Evolutionary conservation across 108 stramenopile genomes (phyloP).

Genomic region (Fragilaria crotonensis): DNA sequence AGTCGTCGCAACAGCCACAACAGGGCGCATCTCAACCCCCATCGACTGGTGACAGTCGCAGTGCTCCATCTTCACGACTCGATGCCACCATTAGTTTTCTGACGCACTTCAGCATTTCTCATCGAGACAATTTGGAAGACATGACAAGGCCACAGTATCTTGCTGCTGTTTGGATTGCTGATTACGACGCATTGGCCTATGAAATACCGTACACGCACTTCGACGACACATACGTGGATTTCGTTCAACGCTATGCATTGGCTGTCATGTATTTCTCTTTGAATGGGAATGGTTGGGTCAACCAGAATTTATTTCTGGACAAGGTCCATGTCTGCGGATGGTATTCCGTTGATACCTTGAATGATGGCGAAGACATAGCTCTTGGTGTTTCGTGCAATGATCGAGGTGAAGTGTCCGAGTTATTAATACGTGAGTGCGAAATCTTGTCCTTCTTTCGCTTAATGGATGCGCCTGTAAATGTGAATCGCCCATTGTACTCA

Average conservation of each 20-base stretch:
- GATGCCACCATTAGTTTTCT: background rate
- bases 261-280: conserved; percentile 28
- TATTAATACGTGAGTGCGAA: background rate
- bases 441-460: too few species aligned
- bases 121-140: background rate
- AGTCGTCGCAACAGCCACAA: background rate
- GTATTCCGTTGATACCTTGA: conserved; percentile 12
- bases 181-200: conserved; percentile 7
- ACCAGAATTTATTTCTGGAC: conserved; percentile 9
- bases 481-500: too few species aligned
- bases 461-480: too few species aligned
- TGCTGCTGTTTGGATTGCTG: conserved; percentile 4
- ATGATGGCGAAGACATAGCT: background rate
- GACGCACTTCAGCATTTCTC: background rate
- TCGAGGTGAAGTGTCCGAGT: background rate
- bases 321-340: conserved; percentile 31
- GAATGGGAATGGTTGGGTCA: conserved; percentile 20
- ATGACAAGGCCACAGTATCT: background rate
- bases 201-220: background rate
- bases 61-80: background rate
- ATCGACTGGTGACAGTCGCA: background rate
- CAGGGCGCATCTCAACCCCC: background rate
- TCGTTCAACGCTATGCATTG: conserved; percentile 22
- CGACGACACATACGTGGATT: background rate
- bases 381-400: background rate